Evolutionary conservation across 176 grass and related monocot species (phyloP).

Genomic region (Chrysopogon serrulatus): DNA sequence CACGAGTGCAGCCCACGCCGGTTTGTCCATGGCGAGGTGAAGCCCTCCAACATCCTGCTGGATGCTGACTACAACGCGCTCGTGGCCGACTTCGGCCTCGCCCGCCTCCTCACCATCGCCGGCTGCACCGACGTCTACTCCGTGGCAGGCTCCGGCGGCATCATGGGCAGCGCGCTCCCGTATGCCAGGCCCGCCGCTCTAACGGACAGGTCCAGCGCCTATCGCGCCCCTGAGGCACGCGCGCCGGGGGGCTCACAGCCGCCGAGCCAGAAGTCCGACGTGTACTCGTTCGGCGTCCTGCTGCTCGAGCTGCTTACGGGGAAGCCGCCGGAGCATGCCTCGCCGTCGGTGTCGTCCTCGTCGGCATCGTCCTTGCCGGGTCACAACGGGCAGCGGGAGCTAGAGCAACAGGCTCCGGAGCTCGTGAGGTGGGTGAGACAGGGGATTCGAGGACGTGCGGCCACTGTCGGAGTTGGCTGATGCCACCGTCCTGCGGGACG

Average conservation of each 20-base stretch:
- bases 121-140: slow-evolving; percentile 42
- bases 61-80: slow-evolving; percentile 57
- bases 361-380: neutral
- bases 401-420: slow-evolving; percentile 18
- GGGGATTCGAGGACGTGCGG: slow-evolving; percentile 68
- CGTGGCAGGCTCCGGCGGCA: neutral
- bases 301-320: slow-evolving; percentile 77
- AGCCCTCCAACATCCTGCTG: slow-evolving; percentile 84
- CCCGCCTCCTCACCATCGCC: slow-evolving; percentile 51
- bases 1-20: slow-evolving; percentile 85
- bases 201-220: slow-evolving; percentile 8
- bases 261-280: slow-evolving; percentile 64
- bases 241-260: neutral
- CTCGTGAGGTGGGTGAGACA: slow-evolving; percentile 62
- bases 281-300: slow-evolving; percentile 70
- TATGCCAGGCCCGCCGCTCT: slow-evolving; percentile 33
- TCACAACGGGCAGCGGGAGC: neutral
- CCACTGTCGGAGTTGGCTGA: slow-evolving; percentile 84
- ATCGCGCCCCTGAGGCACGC: slow-evolving; percentile 58
- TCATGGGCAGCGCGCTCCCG: slow-evolving; percentile 40
- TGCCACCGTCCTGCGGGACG: slow-evolving; percentile 54
- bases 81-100: slow-evolving; percentile 73
- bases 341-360: neutral
- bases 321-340: slow-evolving; percentile 27
- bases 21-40: slow-evolving; percentile 75